Percentiles rank a stretch among this genome's conserved stretches.
These are phyloP conservation scores for Tylopilus balloui DNA, from an alignment of 768 basidiomycete species.

Conservation along the genomic window DNA sequence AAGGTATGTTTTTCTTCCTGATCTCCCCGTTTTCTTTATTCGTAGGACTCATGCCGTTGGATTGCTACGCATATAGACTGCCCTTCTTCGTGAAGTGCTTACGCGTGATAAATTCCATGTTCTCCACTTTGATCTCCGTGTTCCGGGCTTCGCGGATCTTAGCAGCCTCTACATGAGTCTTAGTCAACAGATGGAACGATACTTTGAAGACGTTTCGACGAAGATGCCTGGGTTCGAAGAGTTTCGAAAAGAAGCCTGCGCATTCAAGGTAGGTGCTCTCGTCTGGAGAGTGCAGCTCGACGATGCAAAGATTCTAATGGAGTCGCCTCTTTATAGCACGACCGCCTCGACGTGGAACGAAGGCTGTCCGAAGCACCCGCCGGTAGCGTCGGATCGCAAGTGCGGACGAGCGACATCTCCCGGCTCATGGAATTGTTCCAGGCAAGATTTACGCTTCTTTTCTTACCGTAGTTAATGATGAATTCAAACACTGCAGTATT, in stretches of 20 bases:
- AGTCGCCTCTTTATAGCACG: constrained; percentile 47
- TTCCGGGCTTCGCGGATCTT: constrained; percentile 80
- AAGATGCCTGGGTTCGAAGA: constrained; percentile 60
- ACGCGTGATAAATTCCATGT: constrained; percentile 67
- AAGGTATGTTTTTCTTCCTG: constrained; percentile 46
- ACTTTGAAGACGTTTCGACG: constrained; percentile 62
- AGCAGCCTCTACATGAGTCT: constrained; percentile 73
- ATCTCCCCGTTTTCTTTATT: background rate
- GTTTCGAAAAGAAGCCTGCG: constrained; percentile 71
- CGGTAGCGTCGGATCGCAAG: constrained; percentile 41
- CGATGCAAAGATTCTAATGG: constrained; percentile 1
- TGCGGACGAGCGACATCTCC: constrained; percentile 77
- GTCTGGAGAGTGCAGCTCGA: background rate
- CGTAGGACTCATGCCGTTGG: background rate
- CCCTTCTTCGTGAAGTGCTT: constrained; percentile 73
- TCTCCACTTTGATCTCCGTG: constrained; percentile 78
- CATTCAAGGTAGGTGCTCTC: constrained; percentile 60
- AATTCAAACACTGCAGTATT: constrained; percentile 40
- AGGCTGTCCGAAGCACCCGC: constrained; percentile 45
- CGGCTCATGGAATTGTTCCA: constrained; percentile 84
- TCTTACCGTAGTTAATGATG: background rate
- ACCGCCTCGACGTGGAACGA: constrained; percentile 68
- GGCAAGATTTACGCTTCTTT: constrained; percentile 31
- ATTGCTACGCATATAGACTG: constrained; percentile 46
- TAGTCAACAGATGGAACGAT: constrained; percentile 77